Conservation (phyloP, 2,329 filamentous ascomycete genomes). For the Xylaria sp. region DNA sequence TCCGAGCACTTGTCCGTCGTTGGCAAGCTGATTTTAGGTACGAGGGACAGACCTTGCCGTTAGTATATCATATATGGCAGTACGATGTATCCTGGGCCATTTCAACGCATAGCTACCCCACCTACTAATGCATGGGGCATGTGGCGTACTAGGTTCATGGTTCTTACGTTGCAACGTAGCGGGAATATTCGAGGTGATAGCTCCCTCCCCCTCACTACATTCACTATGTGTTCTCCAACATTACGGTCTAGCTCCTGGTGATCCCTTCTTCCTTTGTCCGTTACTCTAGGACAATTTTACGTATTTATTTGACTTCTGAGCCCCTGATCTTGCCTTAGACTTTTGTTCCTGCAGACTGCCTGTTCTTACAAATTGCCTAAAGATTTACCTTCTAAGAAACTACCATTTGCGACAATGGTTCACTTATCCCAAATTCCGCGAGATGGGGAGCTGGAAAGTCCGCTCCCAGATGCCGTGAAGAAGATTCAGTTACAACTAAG, state of each 20-base stretch:
- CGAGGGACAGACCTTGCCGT: constrained; percentile 22
- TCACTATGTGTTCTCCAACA: constrained; percentile 21
- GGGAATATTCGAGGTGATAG: constrained; percentile 19
- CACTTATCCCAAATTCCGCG: constrained; percentile 60
- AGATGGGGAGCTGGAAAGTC: constrained; percentile 41
- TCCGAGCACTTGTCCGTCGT: constrained; percentile 23
- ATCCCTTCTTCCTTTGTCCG: constrained; percentile 1
- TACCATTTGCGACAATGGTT: constrained; percentile 58
- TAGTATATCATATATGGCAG: constrained; percentile 16
- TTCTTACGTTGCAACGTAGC: constrained; percentile 27
- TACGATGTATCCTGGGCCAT: constrained; percentile 22
- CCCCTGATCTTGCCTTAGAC: constrained; percentile 7
- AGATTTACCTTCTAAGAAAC: neutral
- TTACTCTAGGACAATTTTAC: neutral
- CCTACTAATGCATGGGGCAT: constrained; percentile 24
- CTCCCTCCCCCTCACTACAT: constrained; percentile 16
- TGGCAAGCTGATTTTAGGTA: constrained; percentile 22
- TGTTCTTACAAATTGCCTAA: neutral
- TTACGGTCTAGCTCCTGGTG: constrained; percentile 18
- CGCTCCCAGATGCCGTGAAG: constrained; percentile 53
- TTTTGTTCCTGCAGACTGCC: constrained; percentile 1
- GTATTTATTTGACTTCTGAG: constrained; percentile 10
- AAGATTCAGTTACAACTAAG: constrained; percentile 61
- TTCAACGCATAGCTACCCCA: constrained; percentile 29
- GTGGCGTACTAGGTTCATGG: constrained; percentile 22